phyloP scores from a whole-genome alignment of 169 alveolate genomes.

The Babesia bigemina region DNA sequence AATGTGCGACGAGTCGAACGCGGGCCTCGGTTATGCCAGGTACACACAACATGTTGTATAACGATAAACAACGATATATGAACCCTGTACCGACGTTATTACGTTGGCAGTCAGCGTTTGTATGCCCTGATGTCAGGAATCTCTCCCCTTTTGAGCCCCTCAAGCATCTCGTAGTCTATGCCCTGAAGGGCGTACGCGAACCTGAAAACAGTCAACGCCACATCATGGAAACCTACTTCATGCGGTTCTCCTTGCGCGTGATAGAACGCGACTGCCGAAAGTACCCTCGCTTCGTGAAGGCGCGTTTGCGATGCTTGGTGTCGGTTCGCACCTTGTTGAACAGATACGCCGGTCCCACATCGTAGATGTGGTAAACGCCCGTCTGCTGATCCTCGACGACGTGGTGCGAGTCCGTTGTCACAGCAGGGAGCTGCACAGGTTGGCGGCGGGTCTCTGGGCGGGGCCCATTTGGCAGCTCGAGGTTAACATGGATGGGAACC shows the following conservation, averaged over 20 bases:
- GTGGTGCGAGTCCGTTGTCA: not conserved
- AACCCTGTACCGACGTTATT: not conserved
- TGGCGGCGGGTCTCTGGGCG: not conserved
- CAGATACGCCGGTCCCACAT: conserved; percentile 24
- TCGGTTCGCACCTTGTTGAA: conserved; percentile 59
- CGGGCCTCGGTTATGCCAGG: not conserved
- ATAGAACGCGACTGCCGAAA: conserved; percentile 44
- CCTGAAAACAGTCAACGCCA: conserved; percentile 13
- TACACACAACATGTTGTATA: not conserved
- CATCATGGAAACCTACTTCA: conserved; percentile 25
- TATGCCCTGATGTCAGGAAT: conserved; percentile 33
- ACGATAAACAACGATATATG: not conserved
- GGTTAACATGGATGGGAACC: not conserved
- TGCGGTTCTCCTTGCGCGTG: conserved; percentile 50
- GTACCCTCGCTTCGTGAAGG: conserved; percentile 62
- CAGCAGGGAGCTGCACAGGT: not conserved
- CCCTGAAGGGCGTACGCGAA: conserved; percentile 67
- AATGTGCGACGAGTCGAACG: no score
- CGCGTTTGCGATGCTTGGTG: conserved; percentile 64
- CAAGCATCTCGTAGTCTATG: conserved; percentile 65
- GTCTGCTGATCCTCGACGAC: conserved; percentile 1
- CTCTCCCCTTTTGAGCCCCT: conserved; percentile 61
- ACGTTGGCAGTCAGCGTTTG: not conserved
- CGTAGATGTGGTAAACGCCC: conserved; percentile 5
- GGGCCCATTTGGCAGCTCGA: not conserved